Evolutionary conservation across 768 basidiomycete genomes (phyloP), one percentile per base, ranked within the genome.

Genomic region (Panaeolus papilionaceus): DNA sequence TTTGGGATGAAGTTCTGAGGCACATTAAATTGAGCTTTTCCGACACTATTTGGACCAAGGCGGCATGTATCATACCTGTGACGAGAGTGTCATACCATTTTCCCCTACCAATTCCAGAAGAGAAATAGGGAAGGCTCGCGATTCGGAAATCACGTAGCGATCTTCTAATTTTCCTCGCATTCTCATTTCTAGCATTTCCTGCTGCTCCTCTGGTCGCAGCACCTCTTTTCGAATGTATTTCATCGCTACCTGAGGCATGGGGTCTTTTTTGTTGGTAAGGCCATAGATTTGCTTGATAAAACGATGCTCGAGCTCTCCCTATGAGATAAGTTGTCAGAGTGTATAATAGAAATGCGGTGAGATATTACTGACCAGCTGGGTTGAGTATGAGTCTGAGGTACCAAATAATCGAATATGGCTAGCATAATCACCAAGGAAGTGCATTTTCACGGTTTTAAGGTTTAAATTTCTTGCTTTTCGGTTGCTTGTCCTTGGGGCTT

Each of bases 221-320:
- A 38, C 54, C 18, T 61, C 28, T 4, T 63, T 12, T 2, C 64
- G 37, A 5, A 14, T 58, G 47, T 62, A 66, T 23, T 61, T 67
- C 14, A 69, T 70, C 1, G 75, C 76, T 44, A 85, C 82, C n/a
- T 81, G 78, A 0, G 49, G 18, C 0, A 61, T 64, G 16, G 72
- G 70, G 10, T 76, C 58, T 8, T 70, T 75, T 67, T 84, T 83
- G 70, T 81, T 82, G 0, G 79, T 81, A 0, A 70, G 44, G 0
- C 66, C 65, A 51, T 84, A 86, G 37, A 81, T 72, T 0, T 69
- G 69, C 71, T 87, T 86, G 9, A 81, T 72, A 0, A 72, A 67
- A 0, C 74, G 69, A 65, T 86, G 85, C n/a, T 82, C 77, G 0
- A 81, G 75, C 66, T 86, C 83, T 0, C 82, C 81, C 83, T 85